phyloP scores from a whole-genome alignment of 2,329 filamentous ascomycete genomes.

The Fusarium xylarioides region DNA sequence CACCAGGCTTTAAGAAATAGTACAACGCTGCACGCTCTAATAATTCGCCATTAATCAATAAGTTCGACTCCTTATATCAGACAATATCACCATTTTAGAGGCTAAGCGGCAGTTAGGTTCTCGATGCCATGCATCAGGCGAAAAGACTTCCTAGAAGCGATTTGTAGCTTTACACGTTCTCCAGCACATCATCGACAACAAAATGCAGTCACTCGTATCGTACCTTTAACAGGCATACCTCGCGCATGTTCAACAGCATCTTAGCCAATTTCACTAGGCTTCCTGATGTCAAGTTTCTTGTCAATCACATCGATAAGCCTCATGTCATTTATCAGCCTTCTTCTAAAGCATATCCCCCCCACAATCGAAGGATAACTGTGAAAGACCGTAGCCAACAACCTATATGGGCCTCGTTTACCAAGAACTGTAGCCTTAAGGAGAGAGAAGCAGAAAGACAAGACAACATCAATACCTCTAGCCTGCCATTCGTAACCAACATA shows the following conservation, averaged over 20 bases:
- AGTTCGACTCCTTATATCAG: slow-evolving; percentile 56
- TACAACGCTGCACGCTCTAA: slow-evolving; percentile 52
- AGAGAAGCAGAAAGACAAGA: neutral
- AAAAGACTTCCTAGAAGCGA: slow-evolving; percentile 43
- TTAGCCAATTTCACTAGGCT: slow-evolving; percentile 41
- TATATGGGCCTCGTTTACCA: slow-evolving; percentile 46
- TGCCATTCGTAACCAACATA: slow-evolving; percentile 51
- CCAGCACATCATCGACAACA: slow-evolving; percentile 36
- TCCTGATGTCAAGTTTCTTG: slow-evolving; percentile 52
- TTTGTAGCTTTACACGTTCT: slow-evolving; percentile 50
- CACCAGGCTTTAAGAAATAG: slow-evolving; percentile 57
- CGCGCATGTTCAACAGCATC: slow-evolving; percentile 44
- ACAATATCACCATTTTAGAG: slow-evolving; percentile 52
- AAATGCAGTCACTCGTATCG: slow-evolving; percentile 47
- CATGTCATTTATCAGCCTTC: slow-evolving; percentile 47
- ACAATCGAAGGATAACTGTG: slow-evolving; percentile 3
- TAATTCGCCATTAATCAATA: slow-evolving; percentile 56
- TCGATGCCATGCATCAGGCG: slow-evolving; percentile 41
- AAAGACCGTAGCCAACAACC: slow-evolving; percentile 39
- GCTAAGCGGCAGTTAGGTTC: slow-evolving; percentile 48
- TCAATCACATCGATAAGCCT: slow-evolving; percentile 60
- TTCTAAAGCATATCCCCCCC: neutral
- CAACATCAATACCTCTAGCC: slow-evolving; percentile 33
- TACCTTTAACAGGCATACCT: slow-evolving; percentile 46
- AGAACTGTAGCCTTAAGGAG: slow-evolving; percentile 33